phyloP scores from a whole-genome alignment of 306 rosid genomes.

The Lathyrus aphaca region DNA sequence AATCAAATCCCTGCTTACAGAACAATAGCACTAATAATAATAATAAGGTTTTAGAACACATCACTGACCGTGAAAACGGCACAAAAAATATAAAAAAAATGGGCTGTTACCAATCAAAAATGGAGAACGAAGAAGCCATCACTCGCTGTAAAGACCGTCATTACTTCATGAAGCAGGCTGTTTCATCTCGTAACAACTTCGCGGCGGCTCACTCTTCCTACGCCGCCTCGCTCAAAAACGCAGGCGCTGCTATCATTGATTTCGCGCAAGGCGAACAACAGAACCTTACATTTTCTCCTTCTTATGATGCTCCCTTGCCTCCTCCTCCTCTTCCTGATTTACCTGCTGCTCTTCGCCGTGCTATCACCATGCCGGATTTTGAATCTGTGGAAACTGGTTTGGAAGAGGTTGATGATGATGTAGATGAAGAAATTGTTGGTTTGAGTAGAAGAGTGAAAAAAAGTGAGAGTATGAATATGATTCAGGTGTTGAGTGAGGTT shows the following conservation, averaged over 20 bases:
- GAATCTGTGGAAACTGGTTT: conserved; percentile 37
- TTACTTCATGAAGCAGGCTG: conserved; percentile 63
- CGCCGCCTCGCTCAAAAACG: conserved; percentile 61
- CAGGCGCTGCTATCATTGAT: conserved; percentile 77
- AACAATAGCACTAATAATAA: too few relatives aligned
- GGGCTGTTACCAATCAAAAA: conserved; percentile 88
- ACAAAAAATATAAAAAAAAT: too few relatives aligned
- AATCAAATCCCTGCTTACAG: not conserved
- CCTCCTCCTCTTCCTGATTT: conserved; percentile 61
- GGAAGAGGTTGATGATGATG: conserved; percentile 51
- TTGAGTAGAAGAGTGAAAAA: not conserved
- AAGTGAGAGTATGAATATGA: not conserved
- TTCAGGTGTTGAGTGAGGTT: conserved; percentile 39
- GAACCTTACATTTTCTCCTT: conserved; percentile 20
- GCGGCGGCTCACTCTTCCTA: conserved; percentile 82
- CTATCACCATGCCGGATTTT: conserved; percentile 68
- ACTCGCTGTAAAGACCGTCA: conserved; percentile 77
- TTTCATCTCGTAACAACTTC: conserved; percentile 68
- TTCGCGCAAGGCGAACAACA: conserved; percentile 60
- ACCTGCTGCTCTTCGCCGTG: conserved; percentile 50
- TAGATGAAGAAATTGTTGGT: conserved; percentile 38
- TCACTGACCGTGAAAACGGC: too few relatives aligned
- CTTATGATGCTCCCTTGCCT: conserved; percentile 45
- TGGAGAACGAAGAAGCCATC: conserved; percentile 84
- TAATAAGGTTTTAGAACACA: not conserved